Conservation (phyloP, 805 yeast genomes). For the Debaryomyces maramus region DNA sequence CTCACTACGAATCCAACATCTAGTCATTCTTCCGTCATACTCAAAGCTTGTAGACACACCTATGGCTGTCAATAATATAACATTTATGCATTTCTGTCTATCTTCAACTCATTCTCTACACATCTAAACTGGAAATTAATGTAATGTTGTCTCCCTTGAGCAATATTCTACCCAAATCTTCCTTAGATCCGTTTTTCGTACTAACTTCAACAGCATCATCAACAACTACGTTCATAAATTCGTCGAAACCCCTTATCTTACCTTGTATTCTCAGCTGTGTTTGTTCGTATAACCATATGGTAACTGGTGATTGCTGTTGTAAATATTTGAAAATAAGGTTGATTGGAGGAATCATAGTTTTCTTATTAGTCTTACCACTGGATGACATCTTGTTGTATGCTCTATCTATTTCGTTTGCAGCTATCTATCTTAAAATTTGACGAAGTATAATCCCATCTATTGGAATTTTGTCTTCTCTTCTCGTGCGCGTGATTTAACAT, state of each 20-base stretch:
- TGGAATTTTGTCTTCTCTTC: not conserved
- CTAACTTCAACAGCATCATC: constrained; percentile 67
- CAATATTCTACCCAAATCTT: constrained; percentile 69
- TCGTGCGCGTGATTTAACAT: not conserved
- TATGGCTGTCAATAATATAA: too few relatives aligned
- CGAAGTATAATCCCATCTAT: too few relatives aligned
- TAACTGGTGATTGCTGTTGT: constrained; percentile 77
- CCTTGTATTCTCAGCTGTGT: constrained; percentile 77
- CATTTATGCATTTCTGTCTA: too few relatives aligned
- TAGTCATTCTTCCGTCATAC: too few relatives aligned
- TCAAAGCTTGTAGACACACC: too few relatives aligned
- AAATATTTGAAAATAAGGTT: constrained; percentile 83
- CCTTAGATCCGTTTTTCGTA: constrained; percentile 48
- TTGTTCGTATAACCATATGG: constrained; percentile 90
- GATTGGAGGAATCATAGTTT: constrained; percentile 79
- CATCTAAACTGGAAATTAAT: constrained; percentile 51
- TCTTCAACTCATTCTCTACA: constrained; percentile 10
- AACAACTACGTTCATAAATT: constrained; percentile 82
- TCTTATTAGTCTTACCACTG: constrained; percentile 16
- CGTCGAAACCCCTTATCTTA: constrained; percentile 88
- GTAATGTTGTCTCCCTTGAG: constrained; percentile 95
- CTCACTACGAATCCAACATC: too few relatives aligned
- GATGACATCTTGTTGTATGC: constrained; percentile 11
- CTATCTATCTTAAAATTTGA: too few relatives aligned
- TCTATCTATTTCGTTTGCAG: too few relatives aligned